Conservation (phyloP, 139 green algal genomes). For the Tetratostichococcus sp. region DNA sequence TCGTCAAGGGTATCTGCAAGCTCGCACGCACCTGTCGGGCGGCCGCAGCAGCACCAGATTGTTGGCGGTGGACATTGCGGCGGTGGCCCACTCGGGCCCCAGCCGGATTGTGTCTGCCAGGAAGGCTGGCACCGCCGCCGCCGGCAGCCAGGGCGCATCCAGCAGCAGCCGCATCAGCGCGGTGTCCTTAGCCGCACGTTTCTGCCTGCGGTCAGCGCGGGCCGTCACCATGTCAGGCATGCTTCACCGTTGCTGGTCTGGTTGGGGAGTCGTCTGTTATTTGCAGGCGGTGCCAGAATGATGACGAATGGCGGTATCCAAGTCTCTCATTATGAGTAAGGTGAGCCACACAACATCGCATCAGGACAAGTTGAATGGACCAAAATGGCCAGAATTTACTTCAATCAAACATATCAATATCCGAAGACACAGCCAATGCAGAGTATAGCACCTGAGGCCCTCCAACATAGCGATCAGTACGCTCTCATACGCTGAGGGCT, state of each 20-base stretch:
- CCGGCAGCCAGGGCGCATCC: conserved; percentile 51
- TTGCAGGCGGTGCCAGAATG: no score
- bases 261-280: no score
- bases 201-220: neutral
- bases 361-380: no score
- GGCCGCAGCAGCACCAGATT: conserved; percentile 46
- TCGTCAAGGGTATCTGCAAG: no score
- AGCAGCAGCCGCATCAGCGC: conserved; percentile 31
- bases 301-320: no score
- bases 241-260: no score
- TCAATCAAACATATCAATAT: no score
- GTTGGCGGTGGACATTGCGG: conserved; percentile 37
- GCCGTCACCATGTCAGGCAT: no score
- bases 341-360: no score
- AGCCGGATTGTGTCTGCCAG: conserved; percentile 25
- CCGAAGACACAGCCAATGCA: no score
- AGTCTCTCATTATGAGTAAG: no score
- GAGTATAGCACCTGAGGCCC: conserved; percentile 20
- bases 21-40: conserved; percentile 14
- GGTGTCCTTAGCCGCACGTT: neutral
- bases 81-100: conserved; percentile 44
- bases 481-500: conserved; percentile 40
- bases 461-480: conserved; percentile 50
- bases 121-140: conserved; percentile 25
- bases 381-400: no score